These are phyloP conservation scores for Naegleria lovaniensis DNA, from an alignment of 208 protist species.

Conservation along the genomic window DNA sequence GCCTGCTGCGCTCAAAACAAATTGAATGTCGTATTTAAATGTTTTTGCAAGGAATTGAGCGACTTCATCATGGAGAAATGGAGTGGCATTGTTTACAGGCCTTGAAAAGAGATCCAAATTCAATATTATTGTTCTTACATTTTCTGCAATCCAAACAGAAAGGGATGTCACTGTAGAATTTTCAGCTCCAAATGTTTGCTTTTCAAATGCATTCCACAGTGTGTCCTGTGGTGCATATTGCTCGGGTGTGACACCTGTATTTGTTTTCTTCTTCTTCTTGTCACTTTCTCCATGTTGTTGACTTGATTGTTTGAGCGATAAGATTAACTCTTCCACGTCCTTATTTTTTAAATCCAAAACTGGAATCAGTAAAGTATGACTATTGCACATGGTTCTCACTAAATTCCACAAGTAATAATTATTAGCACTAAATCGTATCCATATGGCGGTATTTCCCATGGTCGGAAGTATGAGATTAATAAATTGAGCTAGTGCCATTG, in stretches of 20 bases:
- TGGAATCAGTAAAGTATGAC: background rate
- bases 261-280: background rate
- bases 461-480: background rate
- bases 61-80: background rate
- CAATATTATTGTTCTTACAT: background rate
- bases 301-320: background rate
- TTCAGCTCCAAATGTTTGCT: background rate
- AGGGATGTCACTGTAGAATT: background rate
- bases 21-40: constrained; percentile 7
- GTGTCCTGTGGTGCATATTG: background rate
- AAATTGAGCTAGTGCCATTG: background rate
- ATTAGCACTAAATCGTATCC: background rate
- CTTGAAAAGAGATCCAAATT: background rate
- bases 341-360: background rate
- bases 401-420: background rate
- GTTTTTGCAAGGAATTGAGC: background rate
- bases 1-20: background rate
- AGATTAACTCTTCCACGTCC: background rate
- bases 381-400: background rate
- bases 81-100: background rate
- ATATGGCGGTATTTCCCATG: background rate
- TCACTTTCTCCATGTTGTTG: background rate
- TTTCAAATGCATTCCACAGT: background rate
- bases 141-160: constrained; percentile 2
- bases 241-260: background rate